Conservation (phyloP, 2,329 filamentous ascomycete genomes). For the Talaromyces amestolkiae region DNA sequence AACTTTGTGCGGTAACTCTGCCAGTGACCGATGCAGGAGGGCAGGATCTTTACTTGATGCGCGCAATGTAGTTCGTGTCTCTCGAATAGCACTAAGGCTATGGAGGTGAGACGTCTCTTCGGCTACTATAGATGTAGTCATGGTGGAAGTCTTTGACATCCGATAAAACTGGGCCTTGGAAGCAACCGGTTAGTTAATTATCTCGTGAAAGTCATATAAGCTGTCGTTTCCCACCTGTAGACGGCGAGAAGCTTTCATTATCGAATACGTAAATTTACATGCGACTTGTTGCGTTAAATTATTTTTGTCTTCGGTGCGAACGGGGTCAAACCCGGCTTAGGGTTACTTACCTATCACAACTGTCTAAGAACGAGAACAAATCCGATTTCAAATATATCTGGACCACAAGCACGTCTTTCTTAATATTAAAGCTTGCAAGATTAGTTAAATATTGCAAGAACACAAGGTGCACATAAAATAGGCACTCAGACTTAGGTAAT, state of each 20-base stretch:
- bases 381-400: not conserved
- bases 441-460: too few species aligned
- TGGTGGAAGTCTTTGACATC: not conserved
- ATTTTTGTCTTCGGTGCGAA: not conserved
- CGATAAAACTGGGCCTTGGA: not conserved
- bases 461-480: too few species aligned
- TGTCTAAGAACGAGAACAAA: not conserved
- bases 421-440: too few species aligned
- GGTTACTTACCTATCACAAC: not conserved
- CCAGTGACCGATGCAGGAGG: slow-evolving; percentile 7
- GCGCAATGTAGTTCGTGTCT: not conserved
- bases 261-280: not conserved
- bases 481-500: not conserved
- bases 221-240: not conserved
- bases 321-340: not conserved
- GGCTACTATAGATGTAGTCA: not conserved
- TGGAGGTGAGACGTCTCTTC: not conserved
- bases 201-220: not conserved
- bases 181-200: not conserved
- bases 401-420: not conserved
- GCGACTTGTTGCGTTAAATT: not conserved
- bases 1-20: slow-evolving; percentile 3
- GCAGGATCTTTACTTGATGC: not conserved
- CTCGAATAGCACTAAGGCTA: not conserved
- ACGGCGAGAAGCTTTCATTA: not conserved